Conservation (phyloP, 2,329 filamentous ascomycete genomes). For the Meredithiella fracta region DNA sequence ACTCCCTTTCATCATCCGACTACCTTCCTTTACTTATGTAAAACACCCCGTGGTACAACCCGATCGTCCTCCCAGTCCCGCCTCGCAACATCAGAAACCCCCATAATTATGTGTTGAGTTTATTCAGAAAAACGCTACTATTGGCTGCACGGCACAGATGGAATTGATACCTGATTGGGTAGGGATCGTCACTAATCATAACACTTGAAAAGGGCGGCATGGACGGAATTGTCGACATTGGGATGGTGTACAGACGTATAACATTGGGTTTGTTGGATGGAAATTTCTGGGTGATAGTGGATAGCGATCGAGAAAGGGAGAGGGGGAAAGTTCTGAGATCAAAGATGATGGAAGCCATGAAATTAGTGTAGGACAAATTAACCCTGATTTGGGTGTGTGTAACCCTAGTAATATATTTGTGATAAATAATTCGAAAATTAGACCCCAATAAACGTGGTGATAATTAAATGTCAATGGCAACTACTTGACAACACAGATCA, state of each 20-base stretch:
- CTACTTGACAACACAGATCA: no score
- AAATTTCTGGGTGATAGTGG: no score
- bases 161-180: neutral
- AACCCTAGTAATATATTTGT: no score
- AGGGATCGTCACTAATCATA: neutral
- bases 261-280: neutral
- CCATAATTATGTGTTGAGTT: neutral
- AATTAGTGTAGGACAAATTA: no score
- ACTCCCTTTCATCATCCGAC: neutral
- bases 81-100: neutral
- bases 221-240: neutral
- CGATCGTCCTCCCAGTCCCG: neutral
- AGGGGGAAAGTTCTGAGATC: no score
- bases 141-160: neutral
- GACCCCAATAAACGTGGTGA: no score
- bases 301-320: no score
- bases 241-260: neutral
- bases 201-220: neutral
- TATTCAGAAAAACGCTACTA: neutral
- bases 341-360: no score
- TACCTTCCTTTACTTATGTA: neutral
- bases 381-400: no score
- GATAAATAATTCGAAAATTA: no score
- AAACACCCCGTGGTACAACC: neutral
- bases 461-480: no score